Conservation (phyloP, 805 yeast species). For the Spathaspora arborariae region DNA sequence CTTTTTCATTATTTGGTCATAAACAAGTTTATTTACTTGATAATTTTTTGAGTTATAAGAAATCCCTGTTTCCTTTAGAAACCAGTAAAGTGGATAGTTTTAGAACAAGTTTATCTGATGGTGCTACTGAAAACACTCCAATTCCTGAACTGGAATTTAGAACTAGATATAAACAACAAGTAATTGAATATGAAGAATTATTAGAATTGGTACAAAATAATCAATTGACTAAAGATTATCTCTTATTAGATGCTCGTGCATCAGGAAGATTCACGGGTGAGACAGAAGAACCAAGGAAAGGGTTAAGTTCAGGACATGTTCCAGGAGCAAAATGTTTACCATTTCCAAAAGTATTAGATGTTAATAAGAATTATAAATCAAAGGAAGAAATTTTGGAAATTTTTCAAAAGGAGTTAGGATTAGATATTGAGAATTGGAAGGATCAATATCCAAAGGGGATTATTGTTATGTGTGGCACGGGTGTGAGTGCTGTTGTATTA, state of each 20-base stretch:
- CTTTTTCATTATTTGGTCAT: constrained; percentile 77
- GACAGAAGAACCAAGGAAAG: constrained; percentile 87
- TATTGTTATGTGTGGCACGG: constrained; percentile 92
- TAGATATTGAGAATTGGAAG: constrained; percentile 23
- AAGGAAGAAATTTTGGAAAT: constrained; percentile 43
- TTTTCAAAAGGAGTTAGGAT: constrained; percentile 34
- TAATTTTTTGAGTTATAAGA: constrained; percentile 55
- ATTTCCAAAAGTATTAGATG: constrained; percentile 56
- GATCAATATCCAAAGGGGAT: constrained; percentile 51
- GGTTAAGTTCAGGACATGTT: constrained; percentile 84
- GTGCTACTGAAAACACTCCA: background rate
- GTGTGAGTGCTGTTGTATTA: constrained; percentile 89
- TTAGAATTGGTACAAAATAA: constrained; percentile 51
- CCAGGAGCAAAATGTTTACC: constrained; percentile 80
- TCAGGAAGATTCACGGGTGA: constrained; percentile 70
- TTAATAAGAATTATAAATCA: constrained; percentile 44
- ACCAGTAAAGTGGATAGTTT: constrained; percentile 19
- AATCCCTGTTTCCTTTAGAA: constrained; percentile 45
- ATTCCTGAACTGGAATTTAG: constrained; percentile 25
- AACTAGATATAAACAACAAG: constrained; percentile 39
- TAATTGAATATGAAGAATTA: constrained; percentile 65
- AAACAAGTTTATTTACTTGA: constrained; percentile 64
- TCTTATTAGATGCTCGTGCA: constrained; percentile 81
- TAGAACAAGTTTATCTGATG: constrained; percentile 10
- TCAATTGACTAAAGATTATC: constrained; percentile 41